Base-by-base conservation (phyloP, 306 rosid species). In the Albizia julibrissin region DNA sequence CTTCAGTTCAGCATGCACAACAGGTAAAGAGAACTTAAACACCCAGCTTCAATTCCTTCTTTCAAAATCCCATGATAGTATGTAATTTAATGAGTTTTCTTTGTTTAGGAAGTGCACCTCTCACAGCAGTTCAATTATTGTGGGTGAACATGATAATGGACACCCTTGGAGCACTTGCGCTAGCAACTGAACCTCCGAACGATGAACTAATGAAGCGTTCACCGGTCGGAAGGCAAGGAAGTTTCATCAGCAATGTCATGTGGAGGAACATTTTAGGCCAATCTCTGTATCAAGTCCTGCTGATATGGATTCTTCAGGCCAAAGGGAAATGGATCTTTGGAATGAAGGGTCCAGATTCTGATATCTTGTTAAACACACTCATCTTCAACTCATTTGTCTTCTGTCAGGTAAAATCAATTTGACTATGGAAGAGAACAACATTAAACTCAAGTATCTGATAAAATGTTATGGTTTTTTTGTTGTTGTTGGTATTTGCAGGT, bases 91-190 rank as follows among this genome's bases (percentile, higher is more conserved):
- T 74, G 78, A 11, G 77, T 72, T 79, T 19, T 65, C 42, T 31
- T 15, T 34, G 79, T 86, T 79, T 88, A 95, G 99, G 99, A 3
- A 93, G 74, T 79, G 98, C 99, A 37, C 99, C 98, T 19, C 97
- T 95, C n/a, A 95, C 99, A n/a, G 98, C 98, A 5, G 99, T 95
- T 88, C 99, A 95, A 82, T 92, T 93, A 33, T 82, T 95, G 89
- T 93, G 99, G 99, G 97, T 95, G 72, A 95, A 95, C 91, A 95
- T 95, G 99, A 95, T 95, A 40, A 95, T 95, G 99, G 98, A 95
- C 85, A 95, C 99, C 0, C 67, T 95, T 14, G 99, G 99, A 79
- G 99, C 99, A 52, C 91, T 95, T 44, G 99, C 99, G 46, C 98
- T 95, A 34, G 99, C 99, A 66, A 95, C 99, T 2, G 99, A 95